Percentiles rank a stretch among this genome's conserved stretches.
Evolutionary conservation across 768 basidiomycete species (phyloP).

Genomic region (Pseudohyphozyma bogoriensis): DNA sequence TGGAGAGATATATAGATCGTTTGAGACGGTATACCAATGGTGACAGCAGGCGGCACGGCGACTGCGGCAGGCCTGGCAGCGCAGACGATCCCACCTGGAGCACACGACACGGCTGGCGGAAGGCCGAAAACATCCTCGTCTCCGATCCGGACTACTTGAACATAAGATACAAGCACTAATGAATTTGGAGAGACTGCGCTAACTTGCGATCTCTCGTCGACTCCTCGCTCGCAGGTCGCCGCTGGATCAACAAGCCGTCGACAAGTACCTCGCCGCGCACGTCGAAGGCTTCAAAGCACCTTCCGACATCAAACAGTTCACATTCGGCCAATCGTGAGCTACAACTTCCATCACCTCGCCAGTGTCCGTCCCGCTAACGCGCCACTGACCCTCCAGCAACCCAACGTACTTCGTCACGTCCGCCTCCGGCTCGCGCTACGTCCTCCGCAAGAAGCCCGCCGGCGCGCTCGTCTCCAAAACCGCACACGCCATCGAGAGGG

Average conservation of each 20-base stretch:
- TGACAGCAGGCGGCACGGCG: no score
- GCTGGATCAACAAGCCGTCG: conserved; percentile 12
- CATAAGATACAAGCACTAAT: no score
- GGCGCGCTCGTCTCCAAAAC: conserved; percentile 78
- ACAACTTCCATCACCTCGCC: conserved; percentile 38
- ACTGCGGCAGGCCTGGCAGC: no score
- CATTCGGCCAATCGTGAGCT: conserved; percentile 38
- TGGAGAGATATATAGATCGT: no score
- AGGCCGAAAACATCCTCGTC: no score
- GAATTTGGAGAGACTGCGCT: no score
- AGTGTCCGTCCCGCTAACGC: not conserved
- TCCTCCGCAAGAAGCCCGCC: conserved; percentile 85
- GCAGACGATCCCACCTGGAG: no score
- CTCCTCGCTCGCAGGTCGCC: conserved; percentile 1
- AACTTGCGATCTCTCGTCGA: no score
- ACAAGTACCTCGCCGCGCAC: conserved; percentile 47
- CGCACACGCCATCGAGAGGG: conserved; percentile 90
- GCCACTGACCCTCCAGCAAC: conserved; percentile 43
- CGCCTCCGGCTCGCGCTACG: conserved; percentile 59
- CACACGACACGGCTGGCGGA: no score
- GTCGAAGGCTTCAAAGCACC: conserved; percentile 53
- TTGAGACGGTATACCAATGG: no score
- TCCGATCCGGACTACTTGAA: no score
- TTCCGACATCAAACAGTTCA: conserved; percentile 82
- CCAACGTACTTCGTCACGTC: conserved; percentile 91